Evolutionary conservation across 129 eudicot species (phyloP).

Genomic region (Calendula officinalis): DNA sequence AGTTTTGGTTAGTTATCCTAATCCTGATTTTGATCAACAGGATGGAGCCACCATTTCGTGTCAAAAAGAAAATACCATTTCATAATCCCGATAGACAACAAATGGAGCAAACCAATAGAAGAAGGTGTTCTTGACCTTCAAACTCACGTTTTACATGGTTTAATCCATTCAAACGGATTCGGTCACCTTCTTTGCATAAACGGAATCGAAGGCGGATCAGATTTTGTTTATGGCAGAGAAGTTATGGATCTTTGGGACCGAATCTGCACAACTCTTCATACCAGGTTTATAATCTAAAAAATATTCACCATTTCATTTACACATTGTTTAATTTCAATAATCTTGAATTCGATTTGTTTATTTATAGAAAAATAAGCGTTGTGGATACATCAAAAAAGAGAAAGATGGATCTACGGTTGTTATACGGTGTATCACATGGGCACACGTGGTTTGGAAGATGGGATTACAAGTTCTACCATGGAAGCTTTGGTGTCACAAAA

Average conservation of each 20-base stretch:
- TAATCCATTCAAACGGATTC: constrained; percentile 84
- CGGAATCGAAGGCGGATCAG: constrained; percentile 90
- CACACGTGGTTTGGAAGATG: constrained; percentile 81
- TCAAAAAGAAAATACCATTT: constrained; percentile 79
- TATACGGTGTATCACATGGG: constrained; percentile 68
- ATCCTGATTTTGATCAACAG: constrained; percentile 31
- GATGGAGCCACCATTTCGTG: constrained; percentile 92
- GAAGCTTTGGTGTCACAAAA: constrained; percentile 64
- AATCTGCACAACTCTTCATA: constrained; percentile 68
- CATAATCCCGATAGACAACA: constrained; percentile 68
- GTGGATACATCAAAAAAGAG: constrained; percentile 69
- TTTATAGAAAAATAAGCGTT: constrained; percentile 64
- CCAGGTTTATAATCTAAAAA: constrained; percentile 37
- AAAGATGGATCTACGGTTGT: constrained; percentile 72
- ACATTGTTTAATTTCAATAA: constrained; percentile 5
- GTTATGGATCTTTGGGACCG: constrained; percentile 98
- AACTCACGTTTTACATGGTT: constrained; percentile 82
- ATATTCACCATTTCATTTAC: background rate
- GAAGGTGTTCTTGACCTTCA: constrained; percentile 60
- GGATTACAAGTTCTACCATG: constrained; percentile 61
- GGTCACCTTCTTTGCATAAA: constrained; percentile 84
- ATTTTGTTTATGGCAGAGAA: constrained; percentile 58
- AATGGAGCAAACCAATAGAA: constrained; percentile 65
- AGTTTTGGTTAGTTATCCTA: background rate
- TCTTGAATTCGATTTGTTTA: constrained; percentile 3